phyloP scores from a whole-genome alignment of 2,329 filamentous ascomycete species.

The Aspergillus ochraceus region DNA sequence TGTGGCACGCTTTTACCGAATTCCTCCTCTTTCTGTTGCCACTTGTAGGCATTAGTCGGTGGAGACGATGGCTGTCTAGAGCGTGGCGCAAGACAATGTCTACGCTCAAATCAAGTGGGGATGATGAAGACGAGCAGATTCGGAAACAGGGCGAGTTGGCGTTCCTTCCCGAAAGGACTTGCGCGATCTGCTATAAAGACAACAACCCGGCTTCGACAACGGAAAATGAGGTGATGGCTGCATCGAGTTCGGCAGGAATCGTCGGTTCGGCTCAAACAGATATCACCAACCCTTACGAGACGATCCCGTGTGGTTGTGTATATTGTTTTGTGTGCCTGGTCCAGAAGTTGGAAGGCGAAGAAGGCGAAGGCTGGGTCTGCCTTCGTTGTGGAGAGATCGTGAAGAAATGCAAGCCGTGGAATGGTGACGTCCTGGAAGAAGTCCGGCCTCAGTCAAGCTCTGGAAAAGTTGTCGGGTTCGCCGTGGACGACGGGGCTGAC shows the following conservation, averaged over 20 bases:
- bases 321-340: slow-evolving; percentile 98
- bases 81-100: slow-evolving; percentile 80
- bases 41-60: slow-evolving; percentile 89
- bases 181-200: slow-evolving; percentile 94
- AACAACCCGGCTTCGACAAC: slow-evolving; percentile 72
- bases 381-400: slow-evolving; percentile 82
- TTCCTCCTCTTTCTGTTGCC: slow-evolving; percentile 97
- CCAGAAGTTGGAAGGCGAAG: slow-evolving; percentile 83
- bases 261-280: slow-evolving; percentile 88
- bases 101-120: slow-evolving; percentile 53
- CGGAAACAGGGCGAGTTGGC: slow-evolving; percentile 68
- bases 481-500: slow-evolving; percentile 28
- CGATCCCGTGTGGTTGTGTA: slow-evolving; percentile 82
- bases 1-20: slow-evolving; percentile 99
- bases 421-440: slow-evolving; percentile 73
- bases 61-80: slow-evolving; percentile 84
- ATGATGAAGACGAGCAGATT: slow-evolving; percentile 52
- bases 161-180: slow-evolving; percentile 89
- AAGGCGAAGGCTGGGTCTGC: slow-evolving; percentile 92
- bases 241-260: slow-evolving; percentile 66
- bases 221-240: slow-evolving; percentile 74
- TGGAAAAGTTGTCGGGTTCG: slow-evolving; percentile 45
- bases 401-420: slow-evolving; percentile 87
- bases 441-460: slow-evolving; percentile 32
- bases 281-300: slow-evolving; percentile 93